Percentiles rank a stretch among this genome's conserved stretches.
These are phyloP conservation scores for Phytophthora ohioensis DNA, from an alignment of 352 stramenopile genomes.

Conservation along the genomic window DNA sequence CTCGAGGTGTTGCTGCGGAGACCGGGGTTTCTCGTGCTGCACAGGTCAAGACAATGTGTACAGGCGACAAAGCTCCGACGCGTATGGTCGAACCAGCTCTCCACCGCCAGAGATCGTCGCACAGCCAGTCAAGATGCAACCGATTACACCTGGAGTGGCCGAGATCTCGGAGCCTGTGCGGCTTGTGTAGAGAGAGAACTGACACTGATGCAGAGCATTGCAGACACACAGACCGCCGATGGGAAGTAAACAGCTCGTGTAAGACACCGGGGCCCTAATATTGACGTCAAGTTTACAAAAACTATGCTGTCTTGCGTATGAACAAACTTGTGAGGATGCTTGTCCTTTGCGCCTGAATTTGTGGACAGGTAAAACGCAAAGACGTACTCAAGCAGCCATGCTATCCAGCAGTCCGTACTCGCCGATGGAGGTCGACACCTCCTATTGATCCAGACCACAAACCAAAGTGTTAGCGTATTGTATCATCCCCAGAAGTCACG, in stretches of 20 bases:
- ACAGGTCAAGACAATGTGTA: conserved; percentile 12
- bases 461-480: neutral
- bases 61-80: conserved; percentile 8
- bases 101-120: conserved; percentile 19
- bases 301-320: neutral
- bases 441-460: conserved; percentile 10
- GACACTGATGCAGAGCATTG: too few relatives aligned
- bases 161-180: neutral
- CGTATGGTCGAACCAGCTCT: conserved; percentile 15
- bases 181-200: conserved; percentile 18
- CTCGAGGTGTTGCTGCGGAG: conserved; percentile 34
- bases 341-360: neutral
- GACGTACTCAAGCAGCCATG: conserved; percentile 7
- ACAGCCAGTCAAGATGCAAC: conserved; percentile 35
- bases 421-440: conserved; percentile 35
- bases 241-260: neutral
- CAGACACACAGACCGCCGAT: too few relatives aligned
- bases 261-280: conserved; percentile 8
- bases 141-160: conserved; percentile 16
- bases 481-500: neutral
- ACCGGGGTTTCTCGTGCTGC: conserved; percentile 36
- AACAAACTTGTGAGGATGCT: neutral
- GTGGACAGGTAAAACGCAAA: too few relatives aligned
- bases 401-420: conserved; percentile 35
- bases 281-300: neutral